Conservation (phyloP, 2,329 filamentous ascomycete species). For the Paracoccidioides lutzii region DNA sequence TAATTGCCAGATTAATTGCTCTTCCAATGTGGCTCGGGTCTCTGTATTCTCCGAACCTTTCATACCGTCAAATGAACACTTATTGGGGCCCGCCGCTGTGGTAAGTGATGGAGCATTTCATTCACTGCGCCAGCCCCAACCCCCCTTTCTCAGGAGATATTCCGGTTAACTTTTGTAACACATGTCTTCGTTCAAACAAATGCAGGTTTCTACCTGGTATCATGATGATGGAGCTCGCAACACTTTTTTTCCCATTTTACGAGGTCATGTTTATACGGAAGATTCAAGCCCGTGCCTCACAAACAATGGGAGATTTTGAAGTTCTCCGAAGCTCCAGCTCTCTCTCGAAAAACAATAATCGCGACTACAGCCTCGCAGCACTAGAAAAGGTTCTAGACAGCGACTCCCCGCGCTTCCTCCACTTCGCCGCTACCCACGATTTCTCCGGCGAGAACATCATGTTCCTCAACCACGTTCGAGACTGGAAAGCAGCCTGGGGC, state of each 20-base stretch:
- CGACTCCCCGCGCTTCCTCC: constrained; percentile 44
- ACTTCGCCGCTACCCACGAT: constrained; percentile 49
- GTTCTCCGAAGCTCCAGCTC: constrained; percentile 2
- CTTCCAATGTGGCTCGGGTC: constrained; percentile 47
- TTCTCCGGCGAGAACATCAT: constrained; percentile 56
- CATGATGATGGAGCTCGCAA: constrained; percentile 45
- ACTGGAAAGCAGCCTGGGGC: constrained; percentile 37
- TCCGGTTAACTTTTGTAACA: neutral
- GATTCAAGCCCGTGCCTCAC: neutral
- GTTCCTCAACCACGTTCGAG: constrained; percentile 45
- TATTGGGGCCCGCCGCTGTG: constrained; percentile 6
- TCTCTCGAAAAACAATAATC: constrained; percentile 19
- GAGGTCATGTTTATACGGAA: constrained; percentile 2
- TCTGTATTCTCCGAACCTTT: neutral
- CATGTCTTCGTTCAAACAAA: neutral
- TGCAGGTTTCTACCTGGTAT: constrained; percentile 40
- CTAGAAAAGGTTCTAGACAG: constrained; percentile 45
- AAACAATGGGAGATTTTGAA: neutral
- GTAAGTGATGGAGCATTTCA: neutral
- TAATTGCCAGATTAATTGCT: constrained; percentile 36
- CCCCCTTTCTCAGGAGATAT: neutral
- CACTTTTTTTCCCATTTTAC: constrained; percentile 45
- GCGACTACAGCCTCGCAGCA: constrained; percentile 41
- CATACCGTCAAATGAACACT: constrained; percentile 1
- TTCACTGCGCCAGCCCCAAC: neutral